Percentiles rank a stretch among this genome's conserved stretches.
These are phyloP conservation scores for Amylostereum chailletii DNA, from an alignment of 1,284 basidiomycete species.

Conservation along the genomic window DNA sequence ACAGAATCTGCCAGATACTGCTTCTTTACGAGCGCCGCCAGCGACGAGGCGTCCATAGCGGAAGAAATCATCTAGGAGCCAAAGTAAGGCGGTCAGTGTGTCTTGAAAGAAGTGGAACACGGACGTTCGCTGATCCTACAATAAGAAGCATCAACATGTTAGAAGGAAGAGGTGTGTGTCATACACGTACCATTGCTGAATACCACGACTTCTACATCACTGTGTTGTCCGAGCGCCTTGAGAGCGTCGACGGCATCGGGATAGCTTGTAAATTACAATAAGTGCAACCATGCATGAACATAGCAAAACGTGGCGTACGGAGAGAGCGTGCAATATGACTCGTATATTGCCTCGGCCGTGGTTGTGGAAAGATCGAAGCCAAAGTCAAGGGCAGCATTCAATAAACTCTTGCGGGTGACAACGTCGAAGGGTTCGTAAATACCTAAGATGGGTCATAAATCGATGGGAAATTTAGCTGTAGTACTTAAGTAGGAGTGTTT, in stretches of 20 bases:
- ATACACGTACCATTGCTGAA: slow-evolving; percentile 22
- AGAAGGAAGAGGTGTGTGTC: background rate
- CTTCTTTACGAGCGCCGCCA: slow-evolving; percentile 7
- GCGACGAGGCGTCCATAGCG: slow-evolving; percentile 14
- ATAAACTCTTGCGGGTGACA: slow-evolving; percentile 20
- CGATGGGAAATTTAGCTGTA: background rate
- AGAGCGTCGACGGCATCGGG: slow-evolving; percentile 16
- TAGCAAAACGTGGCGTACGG: slow-evolving; percentile 13
- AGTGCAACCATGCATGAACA: background rate
- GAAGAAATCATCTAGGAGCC: slow-evolving; percentile 18
- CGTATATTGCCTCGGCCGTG: slow-evolving; percentile 14
- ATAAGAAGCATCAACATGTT: background rate
- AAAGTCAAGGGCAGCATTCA: slow-evolving; percentile 20
- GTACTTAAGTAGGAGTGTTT: background rate
- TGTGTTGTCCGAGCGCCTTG: slow-evolving; percentile 11
- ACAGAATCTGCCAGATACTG: slow-evolving; percentile 17
- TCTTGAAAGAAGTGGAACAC: background rate
- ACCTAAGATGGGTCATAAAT: slow-evolving; percentile 10
- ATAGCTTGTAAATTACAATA: slow-evolving; percentile 13
- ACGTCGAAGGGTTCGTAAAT: slow-evolving; percentile 22
- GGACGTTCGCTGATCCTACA: slow-evolving; percentile 14
- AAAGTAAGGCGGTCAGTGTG: background rate
- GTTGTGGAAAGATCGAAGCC: slow-evolving; percentile 10
- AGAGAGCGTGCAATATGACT: slow-evolving; percentile 17
- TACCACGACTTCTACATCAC: slow-evolving; percentile 14